A percentile compares a stretch with the other conserved stretches of the same genome.
Conservation (phyloP, 768 basidiomycete genomes). For the Fistulinella prunicolor region DNA sequence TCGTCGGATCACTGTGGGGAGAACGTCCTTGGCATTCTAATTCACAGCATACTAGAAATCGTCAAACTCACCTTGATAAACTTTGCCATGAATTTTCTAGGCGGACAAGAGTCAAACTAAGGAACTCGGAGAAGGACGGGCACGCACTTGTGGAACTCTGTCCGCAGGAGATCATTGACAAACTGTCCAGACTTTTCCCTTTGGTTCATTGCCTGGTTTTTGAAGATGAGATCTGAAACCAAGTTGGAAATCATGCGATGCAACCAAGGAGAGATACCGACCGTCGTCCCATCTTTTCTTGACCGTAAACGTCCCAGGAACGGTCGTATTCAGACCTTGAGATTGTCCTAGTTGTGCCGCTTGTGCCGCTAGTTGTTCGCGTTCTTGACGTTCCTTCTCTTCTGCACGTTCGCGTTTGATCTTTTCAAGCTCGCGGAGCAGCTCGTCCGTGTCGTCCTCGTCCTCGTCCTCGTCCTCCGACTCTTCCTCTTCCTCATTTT, state of each 20-base stretch:
- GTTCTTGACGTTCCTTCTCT: conserved; percentile 82
- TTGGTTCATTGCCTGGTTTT: conserved; percentile 85
- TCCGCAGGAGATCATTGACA: conserved; percentile 92
- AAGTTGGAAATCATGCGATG: neutral
- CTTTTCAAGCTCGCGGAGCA: conserved; percentile 96
- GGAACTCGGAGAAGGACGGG: neutral
- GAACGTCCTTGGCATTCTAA: neutral
- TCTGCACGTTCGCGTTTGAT: conserved; percentile 95
- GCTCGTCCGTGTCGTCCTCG: conserved; percentile 70
- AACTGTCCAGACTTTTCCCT: conserved; percentile 73
- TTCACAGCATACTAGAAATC: neutral
- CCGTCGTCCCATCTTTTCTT: conserved; percentile 96
- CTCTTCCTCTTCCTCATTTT: conserved; percentile 50
- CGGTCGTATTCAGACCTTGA: conserved; percentile 69
- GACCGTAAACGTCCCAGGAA: conserved; percentile 83
- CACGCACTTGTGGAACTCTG: conserved; percentile 88
- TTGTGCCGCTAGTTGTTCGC: conserved; percentile 61
- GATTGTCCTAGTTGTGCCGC: conserved; percentile 73
- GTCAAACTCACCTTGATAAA: conserved; percentile 69
- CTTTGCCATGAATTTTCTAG: conserved; percentile 88
- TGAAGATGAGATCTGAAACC: conserved; percentile 87
- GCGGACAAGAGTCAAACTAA: conserved; percentile 10
- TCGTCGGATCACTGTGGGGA: conserved; percentile 14
- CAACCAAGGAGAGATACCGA: conserved; percentile 33
- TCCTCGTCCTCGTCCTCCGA: conserved; percentile 65